Base-by-base conservation (phyloP, 768 basidiomycete genomes). In the Boletus subparvulus region DNA sequence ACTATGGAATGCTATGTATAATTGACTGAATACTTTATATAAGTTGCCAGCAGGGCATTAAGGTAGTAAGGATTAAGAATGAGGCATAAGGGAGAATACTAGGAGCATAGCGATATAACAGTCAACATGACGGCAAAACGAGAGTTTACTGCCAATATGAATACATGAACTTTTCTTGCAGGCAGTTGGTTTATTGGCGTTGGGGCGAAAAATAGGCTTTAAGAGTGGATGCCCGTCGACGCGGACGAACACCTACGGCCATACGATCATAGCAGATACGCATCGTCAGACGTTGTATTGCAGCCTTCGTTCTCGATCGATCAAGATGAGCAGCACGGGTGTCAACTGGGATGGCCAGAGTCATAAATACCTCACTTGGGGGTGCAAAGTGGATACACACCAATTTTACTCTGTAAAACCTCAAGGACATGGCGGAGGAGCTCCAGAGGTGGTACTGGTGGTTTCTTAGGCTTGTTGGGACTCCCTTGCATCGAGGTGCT, bases 251-350 rank as follows among this genome's bases (percentile, higher is more conserved):
- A 41, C 69, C 71, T 16, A 68, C 57, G 32, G 73, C 73, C 49
- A 63, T 59, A 9, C 81, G 83, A 61, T 88, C 85, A 64, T 87
- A 90, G 63, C 81, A 69, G 13, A 91, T 71, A 24, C 85, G 81
- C 75, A 87, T 79, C 10, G 81, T 75, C 14, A 90, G 69, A 43
- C 80, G 81, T 65, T 91, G 87, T 47, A 91, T 69, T 1, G 80
- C 79, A 3, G 83, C 86, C 62, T 92, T 92, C 5, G 83, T 80
- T 54, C 86, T 79, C 3, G 90, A 89, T 46, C 90, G 84, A 59
- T 91, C 89, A 35, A 92, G 76, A 68, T 88, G 83, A 2, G 85
- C 83, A 28, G 87, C 88, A 45, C 88, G 85, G 3, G 83, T 85
- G 66, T 92, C 90, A 45, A 82, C 88, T 90, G 56, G 13, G 42